phyloP scores from a whole-genome alignment of 805 yeast genomes.

The Yueomyces sp. region DNA sequence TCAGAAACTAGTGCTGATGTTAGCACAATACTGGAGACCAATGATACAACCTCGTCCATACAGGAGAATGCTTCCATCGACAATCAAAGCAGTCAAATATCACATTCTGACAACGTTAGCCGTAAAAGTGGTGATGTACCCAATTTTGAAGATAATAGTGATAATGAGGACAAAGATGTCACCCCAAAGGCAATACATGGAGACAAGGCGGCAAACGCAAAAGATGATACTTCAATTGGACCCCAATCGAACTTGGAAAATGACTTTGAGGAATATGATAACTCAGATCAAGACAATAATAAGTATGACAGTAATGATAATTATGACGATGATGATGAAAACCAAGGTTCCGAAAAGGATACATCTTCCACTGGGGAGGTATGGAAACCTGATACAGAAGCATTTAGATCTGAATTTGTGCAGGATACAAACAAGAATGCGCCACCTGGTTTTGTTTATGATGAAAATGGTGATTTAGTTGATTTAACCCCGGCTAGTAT shows the following conservation, averaged over 20 bases:
- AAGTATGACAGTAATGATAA: conserved; percentile 1
- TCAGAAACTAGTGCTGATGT: not conserved
- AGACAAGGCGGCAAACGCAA: conserved; percentile 3
- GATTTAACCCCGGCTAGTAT: conserved; percentile 21
- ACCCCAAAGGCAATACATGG: not conserved
- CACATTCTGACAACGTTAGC: too few relatives aligned
- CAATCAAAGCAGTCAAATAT: too few relatives aligned
- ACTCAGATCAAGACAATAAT: not conserved
- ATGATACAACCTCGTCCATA: too few relatives aligned
- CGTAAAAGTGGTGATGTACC: not conserved
- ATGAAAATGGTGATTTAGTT: conserved; percentile 21
- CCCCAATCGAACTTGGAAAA: not conserved
- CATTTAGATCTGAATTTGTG: conserved; percentile 28
- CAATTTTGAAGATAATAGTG: not conserved
- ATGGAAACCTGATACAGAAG: conserved; percentile 46
- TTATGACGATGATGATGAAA: not conserved
- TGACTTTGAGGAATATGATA: not conserved
- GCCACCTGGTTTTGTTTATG: conserved; percentile 23
- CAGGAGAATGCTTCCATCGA: not conserved
- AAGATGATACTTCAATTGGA: conserved; percentile 5
- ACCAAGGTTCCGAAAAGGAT: conserved; percentile 1
- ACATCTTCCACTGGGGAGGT: conserved; percentile 13
- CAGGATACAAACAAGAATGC: conserved; percentile 24
- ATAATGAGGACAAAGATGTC: not conserved
- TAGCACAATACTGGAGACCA: not conserved